Evolutionary conservation across 2,329 filamentous ascomycete genomes (phyloP), one percentile per base, ranked within the genome.

Genomic region (Neopestalotiopsis sp.): DNA sequence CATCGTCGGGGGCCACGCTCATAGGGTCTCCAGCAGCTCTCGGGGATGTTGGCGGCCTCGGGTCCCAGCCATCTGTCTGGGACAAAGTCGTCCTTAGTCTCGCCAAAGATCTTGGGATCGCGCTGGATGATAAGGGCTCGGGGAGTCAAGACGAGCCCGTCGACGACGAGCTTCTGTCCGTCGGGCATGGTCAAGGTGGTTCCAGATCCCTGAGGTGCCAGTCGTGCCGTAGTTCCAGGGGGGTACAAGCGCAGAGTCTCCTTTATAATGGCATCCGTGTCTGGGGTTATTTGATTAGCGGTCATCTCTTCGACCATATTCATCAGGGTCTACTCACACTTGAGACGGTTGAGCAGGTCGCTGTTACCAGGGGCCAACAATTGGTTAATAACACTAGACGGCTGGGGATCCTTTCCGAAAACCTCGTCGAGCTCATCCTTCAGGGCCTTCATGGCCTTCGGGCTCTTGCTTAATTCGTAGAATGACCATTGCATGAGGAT

Each of bases 1-100:
- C 68, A 69, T 17, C 53, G 58, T 45, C 68, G 9, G 9, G 58
- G 59, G 20, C 68, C 68, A 6, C 68, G 56, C 49, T 69, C 68
- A 49, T 67, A 69, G 5, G 84, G 79, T 13, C 85, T 77, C 79
- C 80, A 87, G 4, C 84, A 85, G 63, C 81, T 79, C n/a, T 59
- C 65, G 32, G 68, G 68, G 17, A 67, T 67, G 45, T 62, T 65
- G 38, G 49, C 61, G 0, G 12, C 61, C 14, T 70, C 62, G 5
- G 64, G 62, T 12, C 62, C 67, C 4, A 71, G 71, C 73, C 74
- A 79, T 14, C 77, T 71, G 58, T 78, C 78, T 3, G 77, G 76
- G 1, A 70, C 72, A 62, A 67, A 78, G 72, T 58, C 71, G 45
- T 70, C 71, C 56, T 62, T 76, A 45, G 53, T 74, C 2, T 68